Conservation (phyloP, 73 alveolate species). For the Symbiodinium natans region DNA sequence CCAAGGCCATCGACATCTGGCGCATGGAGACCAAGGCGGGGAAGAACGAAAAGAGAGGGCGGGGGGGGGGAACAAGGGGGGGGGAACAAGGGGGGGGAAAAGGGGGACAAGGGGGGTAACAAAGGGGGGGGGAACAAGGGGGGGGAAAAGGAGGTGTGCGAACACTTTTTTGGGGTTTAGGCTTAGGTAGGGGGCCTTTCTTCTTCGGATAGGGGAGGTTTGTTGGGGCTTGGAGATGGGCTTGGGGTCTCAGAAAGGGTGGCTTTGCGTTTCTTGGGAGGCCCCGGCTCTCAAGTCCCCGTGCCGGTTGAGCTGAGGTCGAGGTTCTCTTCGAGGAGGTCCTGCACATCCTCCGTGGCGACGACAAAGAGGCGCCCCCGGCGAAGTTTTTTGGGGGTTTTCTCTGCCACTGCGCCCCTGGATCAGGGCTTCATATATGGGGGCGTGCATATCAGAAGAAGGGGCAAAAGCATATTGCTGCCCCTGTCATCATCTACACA, state of each 20-base stretch:
- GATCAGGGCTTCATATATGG: not conserved
- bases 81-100: not conserved
- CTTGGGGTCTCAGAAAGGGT: too few species aligned
- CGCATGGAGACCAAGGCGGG: slow-evolving; percentile 11
- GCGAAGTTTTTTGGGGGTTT: not conserved
- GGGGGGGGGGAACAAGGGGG: not conserved
- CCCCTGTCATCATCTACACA: too few species aligned
- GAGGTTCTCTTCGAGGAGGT: slow-evolving; percentile 86
- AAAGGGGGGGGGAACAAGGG: too few species aligned
- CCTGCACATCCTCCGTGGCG: slow-evolving; percentile 17
- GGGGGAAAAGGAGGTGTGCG: too few species aligned
- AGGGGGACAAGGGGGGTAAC: too few species aligned
- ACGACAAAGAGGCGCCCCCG: not conserved
- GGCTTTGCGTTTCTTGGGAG: not conserved
- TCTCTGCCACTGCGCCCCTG: not conserved
- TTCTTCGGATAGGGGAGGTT: too few species aligned
- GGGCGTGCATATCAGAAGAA: not conserved
- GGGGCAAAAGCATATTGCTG: too few species aligned
- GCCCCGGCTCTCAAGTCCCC: not conserved
- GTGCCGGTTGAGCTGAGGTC: not conserved
- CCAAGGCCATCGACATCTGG: slow-evolving; percentile 70
- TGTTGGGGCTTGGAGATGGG: too few species aligned
- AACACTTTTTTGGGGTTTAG: too few species aligned
- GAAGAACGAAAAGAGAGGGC: too few species aligned
- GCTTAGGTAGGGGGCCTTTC: too few species aligned